Conservation (phyloP, 2,329 filamentous ascomycete species). For the Ascochyta rabiei region DNA sequence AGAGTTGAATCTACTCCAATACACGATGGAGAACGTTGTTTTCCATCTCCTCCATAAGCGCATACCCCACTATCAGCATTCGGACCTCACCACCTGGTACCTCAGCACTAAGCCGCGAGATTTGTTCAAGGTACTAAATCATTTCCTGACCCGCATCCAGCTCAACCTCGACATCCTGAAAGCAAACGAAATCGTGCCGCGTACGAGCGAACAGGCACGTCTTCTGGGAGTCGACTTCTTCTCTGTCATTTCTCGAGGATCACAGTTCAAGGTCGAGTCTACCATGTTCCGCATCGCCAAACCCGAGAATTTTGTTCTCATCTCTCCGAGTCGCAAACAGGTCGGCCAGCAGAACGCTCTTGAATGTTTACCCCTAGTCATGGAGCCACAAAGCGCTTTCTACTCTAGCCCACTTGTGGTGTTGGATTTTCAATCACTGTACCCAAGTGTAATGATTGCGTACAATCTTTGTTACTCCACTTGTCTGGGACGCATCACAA, state of each 20-base stretch:
- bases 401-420: conserved; percentile 90
- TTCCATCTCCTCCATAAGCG: conserved; percentile 88
- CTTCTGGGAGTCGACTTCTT: conserved; percentile 95
- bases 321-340: conserved; percentile 89
- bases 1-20: conserved; percentile 90
- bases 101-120: conserved; percentile 70
- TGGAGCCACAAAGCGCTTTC: conserved; percentile 96
- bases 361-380: conserved; percentile 91
- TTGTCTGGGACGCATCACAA: conserved; percentile 82
- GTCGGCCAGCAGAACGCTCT: conserved; percentile 93
- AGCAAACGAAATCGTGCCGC: conserved; percentile 82
- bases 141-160: conserved; percentile 77
- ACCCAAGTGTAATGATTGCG: conserved; percentile 97
- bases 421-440: conserved; percentile 93
- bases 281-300: conserved; percentile 99
- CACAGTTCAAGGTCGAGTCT: conserved; percentile 98
- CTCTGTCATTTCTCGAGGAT: conserved; percentile 91
- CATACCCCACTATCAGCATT: conserved; percentile 85
- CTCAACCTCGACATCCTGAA: conserved; percentile 91
- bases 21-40: conserved; percentile 93
- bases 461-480: conserved; percentile 99
- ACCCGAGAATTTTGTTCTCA: conserved; percentile 88
- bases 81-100: conserved; percentile 83
- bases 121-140: conserved; percentile 74
- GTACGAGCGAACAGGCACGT: conserved; percentile 93